Conservation (phyloP, 2,329 filamentous ascomycete species). For the Fusarium sp. region DNA sequence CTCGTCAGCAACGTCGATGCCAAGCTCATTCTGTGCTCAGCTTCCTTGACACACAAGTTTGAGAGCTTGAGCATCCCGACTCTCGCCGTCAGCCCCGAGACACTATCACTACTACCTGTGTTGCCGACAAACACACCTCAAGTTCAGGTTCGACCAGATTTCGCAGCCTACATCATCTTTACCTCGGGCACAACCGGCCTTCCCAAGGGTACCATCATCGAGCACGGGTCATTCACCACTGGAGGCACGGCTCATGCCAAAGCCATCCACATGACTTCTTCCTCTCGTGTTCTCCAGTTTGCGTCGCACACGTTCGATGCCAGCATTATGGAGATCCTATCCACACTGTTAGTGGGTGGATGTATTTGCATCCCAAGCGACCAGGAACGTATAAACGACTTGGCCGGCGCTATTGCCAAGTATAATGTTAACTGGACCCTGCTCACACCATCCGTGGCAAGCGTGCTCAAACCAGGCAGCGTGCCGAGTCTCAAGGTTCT, state of each 20-base stretch:
- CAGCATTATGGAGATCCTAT: conserved; percentile 37
- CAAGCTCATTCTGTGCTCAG: conserved; percentile 22
- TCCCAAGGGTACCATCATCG: conserved; percentile 33
- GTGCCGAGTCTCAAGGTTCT: conserved; percentile 11
- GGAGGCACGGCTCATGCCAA: conserved; percentile 30
- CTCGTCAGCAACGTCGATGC: conserved; percentile 21
- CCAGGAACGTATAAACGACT: conserved; percentile 25
- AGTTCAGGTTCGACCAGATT: not conserved
- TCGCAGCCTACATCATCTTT: conserved; percentile 34
- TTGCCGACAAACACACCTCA: not conserved
- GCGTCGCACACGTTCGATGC: conserved; percentile 28
- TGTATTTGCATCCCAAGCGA: conserved; percentile 31
- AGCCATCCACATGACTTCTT: conserved; percentile 14
- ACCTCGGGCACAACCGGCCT: conserved; percentile 36
- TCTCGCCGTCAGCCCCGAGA: not conserved
- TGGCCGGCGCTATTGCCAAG: conserved; percentile 14
- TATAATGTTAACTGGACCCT: conserved; percentile 31
- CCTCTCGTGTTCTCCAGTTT: conserved; percentile 32
- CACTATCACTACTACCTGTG: not conserved
- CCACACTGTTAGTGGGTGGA: conserved; percentile 34
- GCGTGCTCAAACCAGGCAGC: conserved; percentile 20
- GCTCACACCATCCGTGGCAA: conserved; percentile 30
- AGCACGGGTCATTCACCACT: conserved; percentile 25
- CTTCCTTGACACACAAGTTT: conserved; percentile 1
- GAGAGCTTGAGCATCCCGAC: not conserved